Percentiles rank a stretch among this genome's conserved stretches.
Evolutionary conservation across 208 protist species (phyloP).

Genomic region (Leptomonas pyrrhocoris): DNA sequence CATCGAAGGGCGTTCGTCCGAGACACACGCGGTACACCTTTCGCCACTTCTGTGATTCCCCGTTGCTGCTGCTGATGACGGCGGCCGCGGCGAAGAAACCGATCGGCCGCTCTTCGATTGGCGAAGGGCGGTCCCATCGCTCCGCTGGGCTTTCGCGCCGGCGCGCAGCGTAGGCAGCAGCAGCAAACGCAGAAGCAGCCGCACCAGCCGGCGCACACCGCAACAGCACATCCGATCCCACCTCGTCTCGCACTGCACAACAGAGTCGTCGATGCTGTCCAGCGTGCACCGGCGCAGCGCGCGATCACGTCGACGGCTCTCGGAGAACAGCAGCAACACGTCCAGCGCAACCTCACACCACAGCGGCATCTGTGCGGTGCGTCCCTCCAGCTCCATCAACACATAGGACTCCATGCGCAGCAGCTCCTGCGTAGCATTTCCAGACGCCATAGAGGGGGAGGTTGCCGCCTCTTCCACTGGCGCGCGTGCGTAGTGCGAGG

Average conservation of each 20-base stretch:
- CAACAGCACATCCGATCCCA: not conserved
- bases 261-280: not conserved
- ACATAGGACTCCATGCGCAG: conserved; percentile 15
- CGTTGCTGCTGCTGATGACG: no score
- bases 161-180: conserved; percentile 12
- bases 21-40: no score
- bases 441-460: not conserved
- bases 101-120: no score
- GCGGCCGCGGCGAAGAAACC: no score
- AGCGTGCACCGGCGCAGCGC: not conserved
- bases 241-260: no score
- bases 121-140: no score
- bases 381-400: conserved; percentile 3
- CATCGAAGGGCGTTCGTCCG: no score
- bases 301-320: not conserved
- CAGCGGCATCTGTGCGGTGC: conserved; percentile 20
- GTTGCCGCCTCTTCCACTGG: no score
- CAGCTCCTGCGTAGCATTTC: not conserved
- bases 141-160: no score
- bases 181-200: conserved; percentile 25
- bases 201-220: conserved; percentile 20
- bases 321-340: conserved; percentile 16
- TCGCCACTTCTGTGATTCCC: no score
- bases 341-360: conserved; percentile 29
- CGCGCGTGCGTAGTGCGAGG: no score